Conservation (phyloP, 1,284 basidiomycete species). For the Austroboletus niveus region DNA sequence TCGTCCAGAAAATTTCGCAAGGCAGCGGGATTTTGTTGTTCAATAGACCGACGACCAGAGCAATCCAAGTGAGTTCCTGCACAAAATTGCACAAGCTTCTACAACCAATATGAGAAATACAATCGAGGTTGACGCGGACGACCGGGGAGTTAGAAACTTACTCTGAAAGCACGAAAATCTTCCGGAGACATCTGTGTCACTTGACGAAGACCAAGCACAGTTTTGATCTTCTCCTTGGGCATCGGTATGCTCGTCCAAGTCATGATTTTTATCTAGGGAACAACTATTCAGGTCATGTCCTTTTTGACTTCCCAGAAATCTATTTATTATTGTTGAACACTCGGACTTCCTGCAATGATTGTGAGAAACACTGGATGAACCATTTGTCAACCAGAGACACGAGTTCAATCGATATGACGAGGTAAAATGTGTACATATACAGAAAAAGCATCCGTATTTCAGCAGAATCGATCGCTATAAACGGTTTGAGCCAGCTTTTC, state of each 20-base stretch:
- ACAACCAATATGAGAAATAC: neutral
- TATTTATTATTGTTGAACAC: conserved; percentile 5
- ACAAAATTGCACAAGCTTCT: conserved; percentile 2
- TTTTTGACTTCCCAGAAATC: neutral
- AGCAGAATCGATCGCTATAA: conserved; percentile 65
- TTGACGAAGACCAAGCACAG: neutral
- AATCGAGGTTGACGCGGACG: neutral
- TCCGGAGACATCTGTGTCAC: neutral
- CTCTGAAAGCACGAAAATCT: conserved; percentile 5
- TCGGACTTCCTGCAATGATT: conserved; percentile 2
- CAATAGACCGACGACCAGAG: conserved; percentile 1
- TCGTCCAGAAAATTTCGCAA: conserved; percentile 13
- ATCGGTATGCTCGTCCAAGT: conserved; percentile 3
- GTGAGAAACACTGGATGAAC: neutral
- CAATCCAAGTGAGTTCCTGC: neutral
- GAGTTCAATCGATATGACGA: conserved; percentile 18
- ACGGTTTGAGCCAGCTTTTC: conserved; percentile 6
- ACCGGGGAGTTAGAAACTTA: conserved; percentile 4
- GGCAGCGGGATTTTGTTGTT: conserved; percentile 10
- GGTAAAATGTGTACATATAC: conserved; percentile 8
- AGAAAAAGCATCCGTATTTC: conserved; percentile 19
- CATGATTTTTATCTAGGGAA: neutral
- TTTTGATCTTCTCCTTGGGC: conserved; percentile 2
- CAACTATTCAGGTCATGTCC: neutral
- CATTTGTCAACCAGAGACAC: conserved; percentile 3